Evolutionary conservation across 768 basidiomycete genomes (phyloP).

Genomic region (Multifurca ochricompacta): DNA sequence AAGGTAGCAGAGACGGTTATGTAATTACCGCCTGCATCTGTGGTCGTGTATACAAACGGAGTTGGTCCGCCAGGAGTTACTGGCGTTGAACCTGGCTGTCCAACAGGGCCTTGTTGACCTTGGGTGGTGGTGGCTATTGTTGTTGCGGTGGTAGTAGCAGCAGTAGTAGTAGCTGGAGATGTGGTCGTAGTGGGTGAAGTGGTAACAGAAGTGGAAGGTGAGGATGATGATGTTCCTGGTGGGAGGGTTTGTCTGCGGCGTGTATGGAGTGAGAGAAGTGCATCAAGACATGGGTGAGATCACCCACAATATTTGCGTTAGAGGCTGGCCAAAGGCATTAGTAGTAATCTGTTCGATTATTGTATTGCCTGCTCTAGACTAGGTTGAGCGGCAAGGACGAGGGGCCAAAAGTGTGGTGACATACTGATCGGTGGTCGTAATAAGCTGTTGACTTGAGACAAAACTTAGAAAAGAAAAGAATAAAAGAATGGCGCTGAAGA

Average conservation of each 20-base stretch:
- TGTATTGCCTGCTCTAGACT: conserved; percentile 38
- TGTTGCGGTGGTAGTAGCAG: conserved; percentile 25
- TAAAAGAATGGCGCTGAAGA: conserved; percentile 9
- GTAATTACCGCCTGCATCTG: conserved; percentile 28
- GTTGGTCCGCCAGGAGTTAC: conserved; percentile 22
- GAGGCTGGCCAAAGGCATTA: conserved; percentile 33
- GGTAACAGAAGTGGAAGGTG: conserved; percentile 21
- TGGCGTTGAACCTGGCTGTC: conserved; percentile 36
- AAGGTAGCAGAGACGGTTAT: conserved; percentile 26
- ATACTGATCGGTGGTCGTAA: conserved; percentile 42
- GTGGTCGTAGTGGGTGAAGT: conserved; percentile 24
- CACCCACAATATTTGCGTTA: conserved; percentile 40
- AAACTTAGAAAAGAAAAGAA: conserved; percentile 21
- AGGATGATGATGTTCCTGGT: conserved; percentile 4
- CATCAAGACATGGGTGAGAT: background rate
- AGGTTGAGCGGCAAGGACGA: conserved; percentile 2
- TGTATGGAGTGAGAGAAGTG: background rate
- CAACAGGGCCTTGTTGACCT: conserved; percentile 45
- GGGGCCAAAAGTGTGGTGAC: conserved; percentile 22
- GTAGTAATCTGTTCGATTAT: conserved; percentile 43
- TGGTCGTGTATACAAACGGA: conserved; percentile 30
- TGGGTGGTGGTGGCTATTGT: conserved; percentile 19
- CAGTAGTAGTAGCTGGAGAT: conserved; percentile 19
- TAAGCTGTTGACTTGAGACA: conserved; percentile 33
- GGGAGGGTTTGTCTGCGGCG: conserved; percentile 20